phyloP scores from a whole-genome alignment of 257 asterid species.

The Linderniella brevidens region DNA sequence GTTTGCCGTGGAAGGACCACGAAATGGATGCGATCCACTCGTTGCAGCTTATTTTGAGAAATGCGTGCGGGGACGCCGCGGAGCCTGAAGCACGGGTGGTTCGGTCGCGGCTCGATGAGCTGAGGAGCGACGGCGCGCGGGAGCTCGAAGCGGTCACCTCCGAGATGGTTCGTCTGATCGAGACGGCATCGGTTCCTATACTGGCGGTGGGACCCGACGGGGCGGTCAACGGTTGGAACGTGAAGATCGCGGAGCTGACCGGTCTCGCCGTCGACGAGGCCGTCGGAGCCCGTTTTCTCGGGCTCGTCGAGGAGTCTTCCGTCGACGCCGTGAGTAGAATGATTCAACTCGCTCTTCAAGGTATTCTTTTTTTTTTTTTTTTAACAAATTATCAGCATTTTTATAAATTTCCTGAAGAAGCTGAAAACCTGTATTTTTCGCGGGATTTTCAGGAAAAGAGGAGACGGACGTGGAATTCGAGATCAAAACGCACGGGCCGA shows the following conservation, averaged over 20 bases:
- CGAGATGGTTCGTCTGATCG: slow-evolving; percentile 86
- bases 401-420: too few species aligned
- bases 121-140: slow-evolving; percentile 61
- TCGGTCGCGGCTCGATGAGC: slow-evolving; percentile 51
- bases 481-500: slow-evolving; percentile 53
- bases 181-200: slow-evolving; percentile 85
- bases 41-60: slow-evolving; percentile 83
- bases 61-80: slow-evolving; percentile 39
- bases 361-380: slow-evolving; percentile 16
- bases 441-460: slow-evolving; percentile 81
- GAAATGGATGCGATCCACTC: slow-evolving; percentile 97
- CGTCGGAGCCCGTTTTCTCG: slow-evolving; percentile 54
- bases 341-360: slow-evolving; percentile 59
- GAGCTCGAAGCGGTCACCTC: slow-evolving; percentile 84
- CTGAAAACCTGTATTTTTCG: too few species aligned
- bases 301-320: slow-evolving; percentile 74
- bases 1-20: slow-evolving; percentile 80
- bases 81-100: slow-evolving; percentile 27
- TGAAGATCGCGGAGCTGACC: slow-evolving; percentile 65
- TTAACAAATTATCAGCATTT: too few species aligned
- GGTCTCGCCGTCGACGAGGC: slow-evolving; percentile 69
- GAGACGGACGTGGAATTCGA: slow-evolving; percentile 70
- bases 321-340: slow-evolving; percentile 49
- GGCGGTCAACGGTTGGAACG: slow-evolving; percentile 80
- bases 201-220: slow-evolving; percentile 83